Conservation (phyloP, 164 flowering plant species). For the Houttuynia cordata region DNA sequence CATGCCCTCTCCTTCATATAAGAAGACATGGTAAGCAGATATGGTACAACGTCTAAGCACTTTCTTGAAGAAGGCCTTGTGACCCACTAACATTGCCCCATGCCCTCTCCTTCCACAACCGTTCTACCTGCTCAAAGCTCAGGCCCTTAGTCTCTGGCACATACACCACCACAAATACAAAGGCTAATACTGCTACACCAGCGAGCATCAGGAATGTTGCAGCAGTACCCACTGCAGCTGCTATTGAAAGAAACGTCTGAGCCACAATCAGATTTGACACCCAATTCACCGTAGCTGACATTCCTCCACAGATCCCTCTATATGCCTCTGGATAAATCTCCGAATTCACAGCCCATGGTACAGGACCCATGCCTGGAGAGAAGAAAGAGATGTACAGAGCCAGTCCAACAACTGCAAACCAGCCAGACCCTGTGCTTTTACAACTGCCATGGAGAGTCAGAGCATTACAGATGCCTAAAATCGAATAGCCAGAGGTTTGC, state of each 20-base stretch:
- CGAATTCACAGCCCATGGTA: slow-evolving; percentile 96
- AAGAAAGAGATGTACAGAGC: slow-evolving; percentile 74
- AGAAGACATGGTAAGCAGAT: too few species aligned
- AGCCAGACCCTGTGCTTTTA: slow-evolving; percentile 24
- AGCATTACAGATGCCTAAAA: slow-evolving; percentile 13
- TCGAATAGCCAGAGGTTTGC: slow-evolving; percentile 24
- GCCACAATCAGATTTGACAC: slow-evolving; percentile 78
- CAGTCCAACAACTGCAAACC: slow-evolving; percentile 68
- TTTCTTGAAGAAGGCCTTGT: slow-evolving; percentile 22
- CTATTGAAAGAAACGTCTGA: slow-evolving; percentile 64
- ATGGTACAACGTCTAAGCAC: background rate
- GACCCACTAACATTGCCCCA: slow-evolving; percentile 25
- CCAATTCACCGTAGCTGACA: slow-evolving; percentile 96
- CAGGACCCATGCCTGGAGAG: slow-evolving; percentile 98
- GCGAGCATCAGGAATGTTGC: slow-evolving; percentile 68
- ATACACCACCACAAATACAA: slow-evolving; percentile 44
- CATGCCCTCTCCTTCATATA: too few species aligned
- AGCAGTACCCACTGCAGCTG: slow-evolving; percentile 58
- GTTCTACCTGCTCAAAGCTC: slow-evolving; percentile 80
- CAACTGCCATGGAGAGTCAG: background rate
- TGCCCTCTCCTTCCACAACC: slow-evolving; percentile 71
- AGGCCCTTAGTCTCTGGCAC: slow-evolving; percentile 92
- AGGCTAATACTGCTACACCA: slow-evolving; percentile 51
- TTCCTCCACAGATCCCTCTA: slow-evolving; percentile 88
- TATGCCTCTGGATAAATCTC: slow-evolving; percentile 84